Conservation (phyloP, 495 filamentous ascomycete species). For the Aspergillus incahuasiensis region DNA sequence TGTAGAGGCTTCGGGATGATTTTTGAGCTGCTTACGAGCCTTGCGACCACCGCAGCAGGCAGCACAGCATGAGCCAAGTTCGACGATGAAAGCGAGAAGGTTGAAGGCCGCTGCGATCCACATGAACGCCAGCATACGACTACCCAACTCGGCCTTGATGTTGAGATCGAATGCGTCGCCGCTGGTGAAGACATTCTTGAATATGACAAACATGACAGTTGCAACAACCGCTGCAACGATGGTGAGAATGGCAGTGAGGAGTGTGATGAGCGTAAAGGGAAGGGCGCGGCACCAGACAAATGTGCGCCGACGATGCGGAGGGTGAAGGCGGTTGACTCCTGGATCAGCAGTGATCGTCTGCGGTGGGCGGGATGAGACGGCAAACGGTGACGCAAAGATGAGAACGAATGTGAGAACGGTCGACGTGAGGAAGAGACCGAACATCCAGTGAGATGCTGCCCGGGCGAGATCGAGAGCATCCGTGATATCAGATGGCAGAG, state of each 20-base stretch:
- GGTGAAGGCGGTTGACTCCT: slow-evolving; percentile 19
- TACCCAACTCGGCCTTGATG: slow-evolving; percentile 66
- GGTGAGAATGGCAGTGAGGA: slow-evolving; percentile 59
- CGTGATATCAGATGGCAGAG: slow-evolving; percentile 66
- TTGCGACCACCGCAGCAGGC: slow-evolving; percentile 42
- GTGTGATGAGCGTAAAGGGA: slow-evolving; percentile 54
- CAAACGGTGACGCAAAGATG: slow-evolving; percentile 58
- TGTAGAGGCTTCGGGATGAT: not conserved
- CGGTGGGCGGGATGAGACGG: slow-evolving; percentile 50
- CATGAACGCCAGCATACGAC: slow-evolving; percentile 81
- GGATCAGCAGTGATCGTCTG: slow-evolving; percentile 30
- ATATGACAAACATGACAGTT: slow-evolving; percentile 75
- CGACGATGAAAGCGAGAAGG: slow-evolving; percentile 64
- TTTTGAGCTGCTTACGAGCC: slow-evolving; percentile 36
- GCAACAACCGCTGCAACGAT: slow-evolving; percentile 67
- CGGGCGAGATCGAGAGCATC: slow-evolving; percentile 68
- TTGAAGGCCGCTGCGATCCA: slow-evolving; percentile 71
- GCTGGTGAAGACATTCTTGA: slow-evolving; percentile 63
- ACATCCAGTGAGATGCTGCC: slow-evolving; percentile 85
- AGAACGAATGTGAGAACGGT: slow-evolving; percentile 62
- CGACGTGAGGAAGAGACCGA: slow-evolving; percentile 74
- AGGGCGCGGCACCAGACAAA: slow-evolving; percentile 46
- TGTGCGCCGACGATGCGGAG: slow-evolving; percentile 41
- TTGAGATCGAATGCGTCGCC: slow-evolving; percentile 58
- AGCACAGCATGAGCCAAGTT: slow-evolving; percentile 65